Evolutionary conservation across 2,329 filamentous ascomycete genomes (phyloP), one percentile per base, ranked within the genome.

Genomic region (Trichoderma koningii): DNA sequence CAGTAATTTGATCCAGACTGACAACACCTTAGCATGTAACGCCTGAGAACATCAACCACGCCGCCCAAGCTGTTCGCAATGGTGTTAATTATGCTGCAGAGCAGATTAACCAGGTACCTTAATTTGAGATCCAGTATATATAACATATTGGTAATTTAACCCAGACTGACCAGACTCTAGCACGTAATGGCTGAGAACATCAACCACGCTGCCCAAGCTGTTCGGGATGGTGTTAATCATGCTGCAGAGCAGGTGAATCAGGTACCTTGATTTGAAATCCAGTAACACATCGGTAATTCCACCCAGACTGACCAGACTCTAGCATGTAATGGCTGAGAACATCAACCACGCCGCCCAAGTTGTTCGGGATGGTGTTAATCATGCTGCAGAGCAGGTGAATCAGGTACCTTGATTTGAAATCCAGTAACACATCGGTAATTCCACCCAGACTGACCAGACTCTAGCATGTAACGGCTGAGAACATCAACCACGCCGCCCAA

Each of bases 141-240:
- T n/a, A n/a, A n/a, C n/a, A n/a, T n/a, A n/a, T n/a, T n/a, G n/a
- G n/a, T n/a, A n/a, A n/a, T n/a, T n/a, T n/a, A n/a, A n/a, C n/a
- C n/a, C n/a, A n/a, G n/a, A n/a, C n/a, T n/a, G n/a, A n/a, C n/a
- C n/a, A n/a, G n/a, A n/a, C n/a, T n/a, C n/a, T n/a, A 28, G 53
- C 63, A 65, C 41, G 34, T 65, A n/a, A 59, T n/a, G 2, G 19
- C 55, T 0, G 63, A 65, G 47, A 65, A 65, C 17, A 47, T 65
- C n/a, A n/a, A n/a, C n/a, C n/a, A n/a, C n/a, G n/a, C n/a, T n/a
- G n/a, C n/a, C n/a, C n/a, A n/a, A n/a, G n/a, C n/a, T n/a, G n/a
- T n/a, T n/a, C n/a, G n/a, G n/a, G n/a, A n/a, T n/a, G n/a, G 48
- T 1, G 15, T 42, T 10, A 44, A 21, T 7, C 26, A 57, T 17